A percentile compares a stretch with the other conserved stretches of the same genome.
phyloP scores from a whole-genome alignment of 2,329 filamentous ascomycete genomes.

The Aspergillus quadricinctus region DNA sequence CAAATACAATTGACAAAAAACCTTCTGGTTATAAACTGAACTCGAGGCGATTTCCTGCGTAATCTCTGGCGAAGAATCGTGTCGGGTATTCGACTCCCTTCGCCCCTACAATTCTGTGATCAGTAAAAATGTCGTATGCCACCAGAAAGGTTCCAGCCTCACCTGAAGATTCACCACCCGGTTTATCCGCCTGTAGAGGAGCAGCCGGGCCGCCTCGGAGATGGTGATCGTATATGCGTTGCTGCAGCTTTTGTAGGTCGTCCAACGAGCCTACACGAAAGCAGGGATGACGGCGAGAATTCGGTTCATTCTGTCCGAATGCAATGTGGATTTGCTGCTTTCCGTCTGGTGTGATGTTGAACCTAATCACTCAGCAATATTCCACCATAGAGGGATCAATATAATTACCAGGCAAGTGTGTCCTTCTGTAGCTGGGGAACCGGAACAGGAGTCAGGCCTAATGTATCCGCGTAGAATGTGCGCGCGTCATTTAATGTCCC shows the following conservation, averaged over 20 bases:
- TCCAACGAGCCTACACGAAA: constrained; percentile 50
- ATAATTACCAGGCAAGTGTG: constrained; percentile 50
- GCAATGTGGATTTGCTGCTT: constrained; percentile 57
- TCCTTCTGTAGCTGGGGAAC: constrained; percentile 52
- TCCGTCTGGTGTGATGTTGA: constrained; percentile 51
- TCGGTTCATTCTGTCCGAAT: constrained; percentile 38
- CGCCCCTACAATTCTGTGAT: constrained; percentile 36
- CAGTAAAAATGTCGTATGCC: background rate
- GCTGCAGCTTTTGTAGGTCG: constrained; percentile 46
- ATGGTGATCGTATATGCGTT: constrained; percentile 51
- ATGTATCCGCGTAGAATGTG: constrained; percentile 53
- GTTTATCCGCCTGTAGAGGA: constrained; percentile 52
- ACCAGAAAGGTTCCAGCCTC: background rate
- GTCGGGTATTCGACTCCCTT: constrained; percentile 57
- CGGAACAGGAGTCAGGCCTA: constrained; percentile 50
- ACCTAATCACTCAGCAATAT: constrained; percentile 26
- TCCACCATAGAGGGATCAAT: background rate
- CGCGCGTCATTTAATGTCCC: constrained; percentile 50
- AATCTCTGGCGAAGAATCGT: constrained; percentile 60
- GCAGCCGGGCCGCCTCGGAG: constrained; percentile 46
- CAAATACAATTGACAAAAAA: too few relatives aligned
- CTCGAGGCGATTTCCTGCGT: constrained; percentile 52
- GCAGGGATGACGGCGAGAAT: constrained; percentile 54
- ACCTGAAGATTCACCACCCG: constrained; percentile 47
- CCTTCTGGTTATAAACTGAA: constrained; percentile 43